Percentiles rank a stretch among this genome's conserved stretches.
Evolutionary conservation across 331 rosid genomes (phyloP).

Genomic region (Phaseolus coccineus): DNA sequence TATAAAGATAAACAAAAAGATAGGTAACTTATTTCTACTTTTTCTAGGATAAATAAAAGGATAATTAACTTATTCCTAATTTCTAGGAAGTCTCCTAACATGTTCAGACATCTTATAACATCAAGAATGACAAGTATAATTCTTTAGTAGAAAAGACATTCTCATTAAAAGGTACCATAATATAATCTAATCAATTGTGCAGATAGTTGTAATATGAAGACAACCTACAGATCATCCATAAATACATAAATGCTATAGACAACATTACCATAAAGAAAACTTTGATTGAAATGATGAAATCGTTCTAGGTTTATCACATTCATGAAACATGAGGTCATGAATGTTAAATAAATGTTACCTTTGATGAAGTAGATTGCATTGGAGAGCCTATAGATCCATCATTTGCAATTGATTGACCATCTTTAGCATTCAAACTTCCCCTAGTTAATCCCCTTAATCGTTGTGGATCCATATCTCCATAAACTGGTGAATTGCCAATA

Average conservation of each 20-base stretch:
- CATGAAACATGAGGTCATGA: conserved; percentile 15
- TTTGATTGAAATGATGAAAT: conserved; percentile 18
- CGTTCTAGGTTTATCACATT: conserved; percentile 26
- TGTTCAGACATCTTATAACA: background rate
- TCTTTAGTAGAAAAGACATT: background rate
- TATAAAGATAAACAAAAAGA: too few relatives aligned
- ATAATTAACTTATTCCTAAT: background rate
- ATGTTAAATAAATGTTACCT: conserved; percentile 56
- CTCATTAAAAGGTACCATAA: background rate
- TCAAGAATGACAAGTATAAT: background rate
- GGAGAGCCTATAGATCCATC: conserved; percentile 95
- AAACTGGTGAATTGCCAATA: conserved; percentile 61
- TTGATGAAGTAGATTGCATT: conserved; percentile 84
- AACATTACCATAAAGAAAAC: conserved; percentile 31
- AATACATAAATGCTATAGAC: conserved; percentile 34
- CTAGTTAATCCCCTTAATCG: conserved; percentile 78
- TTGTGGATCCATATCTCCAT: conserved; percentile 84
- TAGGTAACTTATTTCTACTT: too few relatives aligned
- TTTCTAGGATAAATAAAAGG: too few relatives aligned
- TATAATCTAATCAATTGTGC: background rate
- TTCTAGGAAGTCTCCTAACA: background rate
- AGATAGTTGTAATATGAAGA: background rate
- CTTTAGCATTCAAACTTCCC: conserved; percentile 74
- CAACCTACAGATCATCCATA: conserved; percentile 26
- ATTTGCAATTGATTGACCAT: conserved; percentile 69